A percentile compares a stretch with the other conserved stretches of the same genome.
These are phyloP conservation scores for Pleurostoma richardsiae DNA, from an alignment of 2,329 filamentous ascomycete genomes.

Conservation along the genomic window DNA sequence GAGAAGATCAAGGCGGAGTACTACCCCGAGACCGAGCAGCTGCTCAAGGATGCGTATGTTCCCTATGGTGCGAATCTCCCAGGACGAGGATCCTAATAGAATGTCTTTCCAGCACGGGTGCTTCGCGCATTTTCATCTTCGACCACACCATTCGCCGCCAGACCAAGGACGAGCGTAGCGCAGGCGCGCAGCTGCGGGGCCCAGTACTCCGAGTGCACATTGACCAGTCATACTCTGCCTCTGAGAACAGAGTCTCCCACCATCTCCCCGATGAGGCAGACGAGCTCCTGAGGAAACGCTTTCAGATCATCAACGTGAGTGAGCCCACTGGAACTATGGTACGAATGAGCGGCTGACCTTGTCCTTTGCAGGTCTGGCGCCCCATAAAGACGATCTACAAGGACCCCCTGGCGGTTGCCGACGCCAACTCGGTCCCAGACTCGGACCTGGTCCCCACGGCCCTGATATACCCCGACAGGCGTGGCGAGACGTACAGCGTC, in stretches of 20 bases:
- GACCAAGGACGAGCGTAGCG: slow-evolving; percentile 42
- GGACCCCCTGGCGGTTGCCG: slow-evolving; percentile 49
- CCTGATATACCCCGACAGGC: slow-evolving; percentile 45
- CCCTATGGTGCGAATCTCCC: neutral
- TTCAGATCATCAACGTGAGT: slow-evolving; percentile 46
- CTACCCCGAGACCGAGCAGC: slow-evolving; percentile 65
- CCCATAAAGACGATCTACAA: slow-evolving; percentile 44
- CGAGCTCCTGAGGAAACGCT: slow-evolving; percentile 36
- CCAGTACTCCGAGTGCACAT: slow-evolving; percentile 51
- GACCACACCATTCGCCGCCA: slow-evolving; percentile 51
- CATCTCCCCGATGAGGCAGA: slow-evolving; percentile 40
- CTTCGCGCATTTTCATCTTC: slow-evolving; percentile 52
- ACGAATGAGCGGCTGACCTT: neutral
- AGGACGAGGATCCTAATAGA: slow-evolving; percentile 1
- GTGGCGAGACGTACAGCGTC: slow-evolving; percentile 43
- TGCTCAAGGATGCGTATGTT: slow-evolving; percentile 51
- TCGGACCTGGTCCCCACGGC: slow-evolving; percentile 41
- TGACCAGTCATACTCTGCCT: slow-evolving; percentile 47
- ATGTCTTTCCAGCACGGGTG: slow-evolving; percentile 43
- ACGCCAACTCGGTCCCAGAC: slow-evolving; percentile 43
- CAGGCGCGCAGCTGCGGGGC: slow-evolving; percentile 37
- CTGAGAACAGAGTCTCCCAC: slow-evolving; percentile 32
- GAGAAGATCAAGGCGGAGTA: slow-evolving; percentile 57
- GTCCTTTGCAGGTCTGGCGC: slow-evolving; percentile 29
- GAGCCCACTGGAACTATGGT: neutral